These are phyloP conservation scores for Candida nonsorbophila DNA, from an alignment of 805 yeast species.

Conservation along the genomic window DNA sequence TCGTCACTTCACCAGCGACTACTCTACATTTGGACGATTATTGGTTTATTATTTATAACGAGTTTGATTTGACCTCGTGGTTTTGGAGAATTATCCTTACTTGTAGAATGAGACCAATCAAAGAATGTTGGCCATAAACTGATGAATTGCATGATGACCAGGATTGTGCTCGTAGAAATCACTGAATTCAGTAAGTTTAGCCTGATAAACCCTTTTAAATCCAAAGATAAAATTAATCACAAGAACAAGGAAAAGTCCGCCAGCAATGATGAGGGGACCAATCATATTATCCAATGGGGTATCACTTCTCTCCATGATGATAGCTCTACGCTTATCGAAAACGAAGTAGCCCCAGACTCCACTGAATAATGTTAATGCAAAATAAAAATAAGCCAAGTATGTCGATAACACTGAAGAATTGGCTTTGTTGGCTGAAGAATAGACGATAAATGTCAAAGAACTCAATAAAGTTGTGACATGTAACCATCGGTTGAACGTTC, in stretches of 20 bases:
- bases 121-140: constrained; percentile 17
- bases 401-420: constrained; percentile 62
- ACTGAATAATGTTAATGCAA: constrained; percentile 73
- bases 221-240: constrained; percentile 70
- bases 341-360: constrained; percentile 87
- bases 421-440: constrained; percentile 67
- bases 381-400: constrained; percentile 70
- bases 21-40: no score
- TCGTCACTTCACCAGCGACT: no score
- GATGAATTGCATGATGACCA: constrained; percentile 29
- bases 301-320: constrained; percentile 78
- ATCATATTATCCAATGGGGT: constrained; percentile 82
- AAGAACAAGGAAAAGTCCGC: constrained; percentile 62
- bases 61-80: no score
- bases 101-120: constrained; percentile 2
- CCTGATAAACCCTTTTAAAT: constrained; percentile 17
- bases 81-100: no score
- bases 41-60: no score
- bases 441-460: constrained; percentile 78
- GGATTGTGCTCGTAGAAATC: constrained; percentile 27
- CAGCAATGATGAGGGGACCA: constrained; percentile 81
- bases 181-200: constrained; percentile 17
- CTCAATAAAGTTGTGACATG: constrained; percentile 82
- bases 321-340: constrained; percentile 62
- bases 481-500: constrained; percentile 95